These are phyloP conservation scores for Quercus lobata DNA, from an alignment of 331 rosid species.

Conservation along the genomic window DNA sequence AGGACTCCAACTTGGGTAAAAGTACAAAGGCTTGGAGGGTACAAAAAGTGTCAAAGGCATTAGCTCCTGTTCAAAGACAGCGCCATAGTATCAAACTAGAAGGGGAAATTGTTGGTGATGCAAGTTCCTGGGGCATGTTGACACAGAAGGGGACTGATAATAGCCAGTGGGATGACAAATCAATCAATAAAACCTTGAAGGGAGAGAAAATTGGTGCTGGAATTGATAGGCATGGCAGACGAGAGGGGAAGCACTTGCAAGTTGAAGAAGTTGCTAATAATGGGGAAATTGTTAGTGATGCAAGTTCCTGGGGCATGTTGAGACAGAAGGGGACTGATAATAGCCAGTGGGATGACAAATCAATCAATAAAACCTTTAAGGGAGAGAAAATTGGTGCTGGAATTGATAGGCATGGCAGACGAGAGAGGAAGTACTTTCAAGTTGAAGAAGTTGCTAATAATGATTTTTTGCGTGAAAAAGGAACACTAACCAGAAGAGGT, in stretches of 20 bases:
- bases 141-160: constrained; percentile 9
- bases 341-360: constrained; percentile 23
- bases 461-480: constrained; percentile 13
- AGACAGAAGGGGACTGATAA: constrained; percentile 10
- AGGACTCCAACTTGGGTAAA: constrained; percentile 6
- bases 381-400: constrained; percentile 27
- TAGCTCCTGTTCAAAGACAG: constrained; percentile 6
- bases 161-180: constrained; percentile 23
- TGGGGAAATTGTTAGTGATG: background rate
- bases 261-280: constrained; percentile 25
- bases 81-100: background rate
- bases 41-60: constrained; percentile 13
- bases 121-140: constrained; percentile 18
- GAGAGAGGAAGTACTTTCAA: constrained; percentile 23
- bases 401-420: constrained; percentile 12
- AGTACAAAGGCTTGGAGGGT: constrained; percentile 7
- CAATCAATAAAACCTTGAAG: constrained; percentile 16
- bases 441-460: constrained; percentile 25
- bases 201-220: constrained; percentile 27
- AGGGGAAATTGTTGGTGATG: constrained; percentile 3
- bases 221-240: constrained; percentile 12
- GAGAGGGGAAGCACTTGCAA: constrained; percentile 23
- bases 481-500: constrained; percentile 26
- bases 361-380: constrained; percentile 16
- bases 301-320: constrained; percentile 18